These are phyloP conservation scores for Uronychia binucleata DNA, from an alignment of 73 alveolate species.

Conservation along the genomic window DNA sequence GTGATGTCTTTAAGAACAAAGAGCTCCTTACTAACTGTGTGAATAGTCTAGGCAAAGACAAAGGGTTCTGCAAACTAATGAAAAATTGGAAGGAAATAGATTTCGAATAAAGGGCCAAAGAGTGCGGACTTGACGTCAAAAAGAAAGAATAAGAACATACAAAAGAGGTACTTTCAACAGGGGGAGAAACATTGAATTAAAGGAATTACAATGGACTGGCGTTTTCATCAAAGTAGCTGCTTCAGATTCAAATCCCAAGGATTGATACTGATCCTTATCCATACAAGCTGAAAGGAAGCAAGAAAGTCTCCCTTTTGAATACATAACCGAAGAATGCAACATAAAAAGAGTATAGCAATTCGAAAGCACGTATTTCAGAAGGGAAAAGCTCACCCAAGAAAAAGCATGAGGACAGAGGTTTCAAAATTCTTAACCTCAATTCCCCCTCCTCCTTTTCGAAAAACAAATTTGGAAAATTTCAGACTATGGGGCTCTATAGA, in stretches of 20 bases:
- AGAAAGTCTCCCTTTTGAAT: too few relatives aligned
- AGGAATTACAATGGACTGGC: background rate
- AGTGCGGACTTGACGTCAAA: background rate
- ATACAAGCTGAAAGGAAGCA: background rate
- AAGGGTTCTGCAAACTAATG: background rate
- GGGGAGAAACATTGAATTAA: background rate
- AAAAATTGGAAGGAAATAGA: background rate
- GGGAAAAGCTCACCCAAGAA: too few relatives aligned
- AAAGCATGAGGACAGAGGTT: too few relatives aligned
- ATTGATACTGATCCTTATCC: conserved; percentile 1
- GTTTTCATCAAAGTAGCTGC: background rate
- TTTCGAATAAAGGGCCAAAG: background rate
- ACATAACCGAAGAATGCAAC: too few relatives aligned
- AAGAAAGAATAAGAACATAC: background rate
- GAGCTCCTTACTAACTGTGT: background rate
- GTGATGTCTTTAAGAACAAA: background rate
- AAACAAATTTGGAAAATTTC: background rate
- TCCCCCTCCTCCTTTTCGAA: too few relatives aligned
- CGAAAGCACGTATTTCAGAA: too few relatives aligned
- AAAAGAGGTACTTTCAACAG: background rate
- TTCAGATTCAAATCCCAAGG: background rate
- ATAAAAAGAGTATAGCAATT: too few relatives aligned
- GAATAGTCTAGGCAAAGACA: background rate
- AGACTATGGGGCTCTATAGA: background rate
- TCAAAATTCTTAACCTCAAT: too few relatives aligned